A percentile compares a stretch with the other conserved stretches of the same genome.
phyloP scores from a whole-genome alignment of 768 basidiomycete genomes.

The Serendipita indica region DNA sequence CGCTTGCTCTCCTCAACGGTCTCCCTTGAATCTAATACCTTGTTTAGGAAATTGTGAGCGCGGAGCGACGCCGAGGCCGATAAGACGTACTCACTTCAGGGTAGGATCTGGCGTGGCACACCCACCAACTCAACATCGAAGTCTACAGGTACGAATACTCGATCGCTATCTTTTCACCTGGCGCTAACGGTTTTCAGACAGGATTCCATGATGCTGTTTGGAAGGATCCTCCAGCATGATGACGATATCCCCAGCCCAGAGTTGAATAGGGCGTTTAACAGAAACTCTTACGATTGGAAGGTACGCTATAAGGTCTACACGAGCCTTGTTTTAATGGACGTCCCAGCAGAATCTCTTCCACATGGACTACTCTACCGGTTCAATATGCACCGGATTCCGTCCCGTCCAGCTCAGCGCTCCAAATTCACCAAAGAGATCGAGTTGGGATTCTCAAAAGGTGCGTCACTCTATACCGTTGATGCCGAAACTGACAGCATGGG shows the following conservation, averaged over 20 bases:
- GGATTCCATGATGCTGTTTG: conserved; percentile 8
- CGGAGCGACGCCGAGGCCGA: too few relatives aligned
- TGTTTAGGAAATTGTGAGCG: conserved; percentile 7
- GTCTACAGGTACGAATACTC: conserved; percentile 10
- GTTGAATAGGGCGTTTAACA: background rate
- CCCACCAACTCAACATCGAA: conserved; percentile 14
- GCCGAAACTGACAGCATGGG: background rate
- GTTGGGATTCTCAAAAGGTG: background rate
- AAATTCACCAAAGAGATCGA: background rate
- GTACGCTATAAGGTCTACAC: background rate
- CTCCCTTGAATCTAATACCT: background rate
- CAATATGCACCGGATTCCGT: background rate
- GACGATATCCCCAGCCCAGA: conserved; percentile 12
- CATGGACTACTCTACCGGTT: conserved; percentile 5
- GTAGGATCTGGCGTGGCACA: conserved; percentile 16
- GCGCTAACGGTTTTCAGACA: background rate
- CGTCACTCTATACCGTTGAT: background rate
- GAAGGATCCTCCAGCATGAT: conserved; percentile 13
- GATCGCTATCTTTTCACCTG: background rate
- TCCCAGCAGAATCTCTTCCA: conserved; percentile 5
- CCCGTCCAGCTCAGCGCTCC: background rate
- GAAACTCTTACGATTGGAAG: conserved; percentile 7
- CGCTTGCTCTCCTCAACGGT: background rate
- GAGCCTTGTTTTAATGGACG: background rate
- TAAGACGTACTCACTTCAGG: background rate